Conservation (phyloP, 805 yeast species). For the Barnettozyma populi region DNA sequence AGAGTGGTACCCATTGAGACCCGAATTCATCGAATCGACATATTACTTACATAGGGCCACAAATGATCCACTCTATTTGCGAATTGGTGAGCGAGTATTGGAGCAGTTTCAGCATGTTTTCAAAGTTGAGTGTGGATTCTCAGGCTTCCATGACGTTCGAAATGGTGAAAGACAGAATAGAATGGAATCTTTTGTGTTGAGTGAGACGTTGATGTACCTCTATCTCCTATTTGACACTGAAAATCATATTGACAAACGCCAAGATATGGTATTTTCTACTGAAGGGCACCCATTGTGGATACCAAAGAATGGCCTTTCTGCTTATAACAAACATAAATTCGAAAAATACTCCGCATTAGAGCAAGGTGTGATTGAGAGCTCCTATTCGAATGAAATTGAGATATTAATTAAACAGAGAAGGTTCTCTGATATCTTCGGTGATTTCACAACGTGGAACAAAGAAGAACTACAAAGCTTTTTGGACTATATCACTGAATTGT, state of each 20-base stretch:
- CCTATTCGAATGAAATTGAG: background rate
- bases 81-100: constrained; percentile 65
- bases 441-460: constrained; percentile 7
- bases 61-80: constrained; percentile 73
- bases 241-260: constrained; percentile 45
- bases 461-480: constrained; percentile 1
- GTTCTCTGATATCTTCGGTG: constrained; percentile 1
- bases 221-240: constrained; percentile 71
- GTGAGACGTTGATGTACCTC: constrained; percentile 83
- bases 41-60: constrained; percentile 82
- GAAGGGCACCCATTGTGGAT: constrained; percentile 92
- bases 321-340: constrained; percentile 18
- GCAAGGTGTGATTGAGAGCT: background rate
- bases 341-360: background rate
- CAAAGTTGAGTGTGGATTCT: constrained; percentile 69
- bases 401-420: background rate
- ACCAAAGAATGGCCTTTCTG: constrained; percentile 30
- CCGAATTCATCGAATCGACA: constrained; percentile 87
- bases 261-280: constrained; percentile 54
- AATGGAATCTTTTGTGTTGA: constrained; percentile 87
- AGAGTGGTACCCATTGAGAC: constrained; percentile 92
- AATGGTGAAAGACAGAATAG: constrained; percentile 63
- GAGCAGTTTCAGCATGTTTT: constrained; percentile 47
- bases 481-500: background rate
- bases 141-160: constrained; percentile 66